phyloP scores from a whole-genome alignment of 1,284 basidiomycete species.

The Tilletiaria anomala region DNA sequence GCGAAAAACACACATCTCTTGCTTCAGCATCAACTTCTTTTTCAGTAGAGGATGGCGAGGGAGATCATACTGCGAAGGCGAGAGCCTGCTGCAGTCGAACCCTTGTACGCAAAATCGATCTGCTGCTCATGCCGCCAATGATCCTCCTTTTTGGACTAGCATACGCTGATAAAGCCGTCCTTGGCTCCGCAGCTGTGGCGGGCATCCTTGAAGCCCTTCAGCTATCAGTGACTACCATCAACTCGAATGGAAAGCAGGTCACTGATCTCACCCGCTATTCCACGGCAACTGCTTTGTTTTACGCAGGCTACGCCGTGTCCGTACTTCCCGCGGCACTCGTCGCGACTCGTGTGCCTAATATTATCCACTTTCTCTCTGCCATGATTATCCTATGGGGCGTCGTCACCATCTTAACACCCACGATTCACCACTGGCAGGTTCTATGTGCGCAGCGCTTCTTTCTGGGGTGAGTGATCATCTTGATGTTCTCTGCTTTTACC shows the following conservation, averaged over 20 bases:
- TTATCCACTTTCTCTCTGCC: constrained; percentile 32
- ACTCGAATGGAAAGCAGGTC: constrained; percentile 37
- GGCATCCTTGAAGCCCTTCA: constrained; percentile 43
- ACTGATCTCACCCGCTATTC: constrained; percentile 22
- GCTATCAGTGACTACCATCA: constrained; percentile 5
- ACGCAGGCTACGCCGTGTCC: constrained; percentile 44
- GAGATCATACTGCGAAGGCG: too few relatives aligned
- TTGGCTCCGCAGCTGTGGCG: constrained; percentile 45
- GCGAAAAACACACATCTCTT: too few relatives aligned
- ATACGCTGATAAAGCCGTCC: constrained; percentile 45
- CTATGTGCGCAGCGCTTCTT: constrained; percentile 43
- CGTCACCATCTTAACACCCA: constrained; percentile 43
- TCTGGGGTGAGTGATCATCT: too few relatives aligned
- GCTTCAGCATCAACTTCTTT: too few relatives aligned
- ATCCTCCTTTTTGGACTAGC: constrained; percentile 44
- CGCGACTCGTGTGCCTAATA: constrained; percentile 42
- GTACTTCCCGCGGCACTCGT: constrained; percentile 43
- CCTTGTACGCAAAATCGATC: constrained; percentile 8
- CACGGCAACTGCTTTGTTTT: constrained; percentile 39
- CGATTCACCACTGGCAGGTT: constrained; percentile 41
- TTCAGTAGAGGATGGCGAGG: too few relatives aligned
- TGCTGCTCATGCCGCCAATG: constrained; percentile 41
- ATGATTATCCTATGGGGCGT: constrained; percentile 43
- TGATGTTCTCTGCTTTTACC: too few relatives aligned
- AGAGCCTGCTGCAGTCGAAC: too few relatives aligned